A percentile compares a stretch with the other conserved stretches of the same genome.
Conservation (phyloP, 441 rosid species). For the Populus trichocarpa region DNA sequence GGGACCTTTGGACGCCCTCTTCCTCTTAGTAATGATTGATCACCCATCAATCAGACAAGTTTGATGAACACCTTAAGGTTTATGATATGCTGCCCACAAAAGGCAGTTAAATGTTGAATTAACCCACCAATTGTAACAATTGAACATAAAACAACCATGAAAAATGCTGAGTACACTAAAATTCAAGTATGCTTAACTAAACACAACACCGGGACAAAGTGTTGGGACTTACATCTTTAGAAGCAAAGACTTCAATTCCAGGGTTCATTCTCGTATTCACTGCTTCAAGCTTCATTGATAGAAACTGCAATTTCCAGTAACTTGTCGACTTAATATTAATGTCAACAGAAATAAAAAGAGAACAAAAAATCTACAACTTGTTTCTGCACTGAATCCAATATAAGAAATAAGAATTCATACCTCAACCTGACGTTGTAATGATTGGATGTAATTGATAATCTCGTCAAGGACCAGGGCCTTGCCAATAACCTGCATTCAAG, state of each 20-base stretch:
- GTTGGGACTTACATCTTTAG: conserved; percentile 53
- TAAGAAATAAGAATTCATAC: conserved; percentile 29
- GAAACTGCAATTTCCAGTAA: conserved; percentile 48
- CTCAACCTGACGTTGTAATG: conserved; percentile 83
- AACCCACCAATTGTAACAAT: neutral
- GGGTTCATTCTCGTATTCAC: conserved; percentile 62
- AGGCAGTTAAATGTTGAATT: neutral
- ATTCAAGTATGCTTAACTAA: neutral
- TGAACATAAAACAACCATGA: neutral
- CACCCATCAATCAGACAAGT: neutral
- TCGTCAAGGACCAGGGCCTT: conserved; percentile 88
- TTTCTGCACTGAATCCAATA: neutral
- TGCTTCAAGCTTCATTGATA: conserved; percentile 95
- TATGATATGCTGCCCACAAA: neutral
- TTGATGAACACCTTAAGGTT: conserved; percentile 3
- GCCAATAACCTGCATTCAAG: conserved; percentile 62
- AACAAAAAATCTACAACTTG: neutral
- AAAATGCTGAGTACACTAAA: neutral
- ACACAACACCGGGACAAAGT: neutral
- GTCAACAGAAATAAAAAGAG: neutral
- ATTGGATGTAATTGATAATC: conserved; percentile 86
- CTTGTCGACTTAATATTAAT: conserved; percentile 9
- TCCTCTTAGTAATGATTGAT: neutral
- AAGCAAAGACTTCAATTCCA: conserved; percentile 59
- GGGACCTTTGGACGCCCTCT: neutral